Evolutionary conservation across 2,329 filamentous ascomycete genomes (phyloP), one percentile per base, ranked within the genome.

Genomic region (Geosmithia flava): DNA sequence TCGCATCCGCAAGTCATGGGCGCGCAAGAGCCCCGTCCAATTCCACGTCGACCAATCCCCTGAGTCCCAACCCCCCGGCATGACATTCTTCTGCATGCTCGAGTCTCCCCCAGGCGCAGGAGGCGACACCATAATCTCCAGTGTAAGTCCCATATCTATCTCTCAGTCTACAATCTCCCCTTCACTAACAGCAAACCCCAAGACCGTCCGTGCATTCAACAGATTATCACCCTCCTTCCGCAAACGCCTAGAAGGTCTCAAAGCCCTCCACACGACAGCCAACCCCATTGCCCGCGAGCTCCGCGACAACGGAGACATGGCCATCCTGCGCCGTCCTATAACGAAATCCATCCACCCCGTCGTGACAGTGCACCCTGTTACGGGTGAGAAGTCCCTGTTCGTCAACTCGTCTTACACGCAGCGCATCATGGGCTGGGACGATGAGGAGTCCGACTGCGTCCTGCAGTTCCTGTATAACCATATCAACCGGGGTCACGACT

Each of bases 41-140:
- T 70, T 63, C 51, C 67, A 69, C 55, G 66, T 64, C 1, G 67
- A 70, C 50, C 64, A 68, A 3, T 68, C 65, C 1, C 68, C 68
- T 49, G 67, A 70, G 51, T 61, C 63, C 48, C 67, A 69, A 46
- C 58, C 67, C 1, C 67, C 67, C 1, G 67, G 66, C 6, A 64
- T 66, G 48, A 70, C 67, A 1, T 57, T 69, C 10, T 56, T 70
- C 39, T 63, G 62, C 1, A 54, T 68, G 3, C 58, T 68, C 13
- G 56, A 58, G 7, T 58, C 60, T 0, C 64, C 65, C 0, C 65
- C 66, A 4, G 23, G 19, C 7, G 40, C 46, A 3, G 57, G 87
- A 30, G 87, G 87, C 41, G 86, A 93, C 60, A 93, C 87, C 3
- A 93, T 93, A 58, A 78, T 72, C 37, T 82, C 89, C 59, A 78